Base-by-base conservation (phyloP, 2,329 filamentous ascomycete genomes). In the Anisogramma anomala region DNA sequence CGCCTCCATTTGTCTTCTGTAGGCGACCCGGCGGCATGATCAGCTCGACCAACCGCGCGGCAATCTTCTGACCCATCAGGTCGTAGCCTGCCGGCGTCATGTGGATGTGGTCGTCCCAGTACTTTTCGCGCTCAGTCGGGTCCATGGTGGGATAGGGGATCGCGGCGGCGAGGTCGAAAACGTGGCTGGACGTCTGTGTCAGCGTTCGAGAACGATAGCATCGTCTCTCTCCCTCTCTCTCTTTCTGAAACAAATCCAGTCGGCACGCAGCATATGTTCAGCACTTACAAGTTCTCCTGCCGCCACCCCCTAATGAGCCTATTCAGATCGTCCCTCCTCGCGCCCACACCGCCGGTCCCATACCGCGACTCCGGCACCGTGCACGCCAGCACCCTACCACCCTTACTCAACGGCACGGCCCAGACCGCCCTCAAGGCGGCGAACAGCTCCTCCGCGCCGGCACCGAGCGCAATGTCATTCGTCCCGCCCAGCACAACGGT, bases 91-190 rank as follows among this genome's bases (percentile, higher is more conserved):
- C 64, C 0, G 62, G 56, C 0, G 69, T 72, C 8, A 80, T 62
- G 58, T 82, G 77, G 17, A 81, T 48, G 14, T 66, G 67, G 57
- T 82, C 77, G 48, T 76, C 67, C 74, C 76, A 82, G 50, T 75
- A 71, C 42, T 58, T 60, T 2, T 60, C 47, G 17, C 65, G 63
- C 42, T 72, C 65, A 0, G 60, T 52, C 6, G 64, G 56, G 2
- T 63, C 53, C 52, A 80, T 66, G 13, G 55, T 52, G 48, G 67
- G 64, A 50, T 69, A 79, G 0, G 76, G 74, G 5, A 82, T 59
- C 8, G 65, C 67, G 19, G 59, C 54, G 49, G 68, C 55, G 15
- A 82, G 64, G 52, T 82, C 75, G 49, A 75, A 74, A 14, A 65
- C 57, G 54, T 72, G 63, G 53, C 75, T 79, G 45, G 22, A 23